Conservation (phyloP, 202 grass and related monocot genomes). For the Carex sylvatica region DNA sequence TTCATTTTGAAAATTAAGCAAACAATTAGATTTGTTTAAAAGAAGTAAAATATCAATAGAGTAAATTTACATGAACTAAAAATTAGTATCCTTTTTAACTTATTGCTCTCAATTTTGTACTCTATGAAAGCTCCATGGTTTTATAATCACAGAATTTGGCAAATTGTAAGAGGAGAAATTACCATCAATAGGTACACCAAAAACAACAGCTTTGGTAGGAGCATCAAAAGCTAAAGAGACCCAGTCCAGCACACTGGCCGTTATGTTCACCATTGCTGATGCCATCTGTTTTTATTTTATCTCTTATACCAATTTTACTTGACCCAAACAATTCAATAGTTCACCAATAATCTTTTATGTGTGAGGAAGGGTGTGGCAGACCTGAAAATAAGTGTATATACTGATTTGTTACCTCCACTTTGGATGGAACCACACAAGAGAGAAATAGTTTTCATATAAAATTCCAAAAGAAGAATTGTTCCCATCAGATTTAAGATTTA, state of each 20-base stretch:
- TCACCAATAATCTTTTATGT: background rate
- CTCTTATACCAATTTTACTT: background rate
- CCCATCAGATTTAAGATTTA: background rate
- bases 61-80: background rate
- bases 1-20: constrained; percentile 33
- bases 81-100: background rate
- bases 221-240: constrained; percentile 65
- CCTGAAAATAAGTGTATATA: constrained; percentile 7
- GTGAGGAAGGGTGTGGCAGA: background rate
- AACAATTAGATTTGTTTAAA: constrained; percentile 30
- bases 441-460: background rate
- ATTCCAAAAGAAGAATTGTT: background rate
- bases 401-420: background rate
- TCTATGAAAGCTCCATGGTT: background rate
- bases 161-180: constrained; percentile 3
- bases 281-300: constrained; percentile 31
- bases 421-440: background rate
- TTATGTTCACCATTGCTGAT: constrained; percentile 62
- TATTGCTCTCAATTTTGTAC: background rate
- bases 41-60: background rate
- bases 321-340: background rate
- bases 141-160: background rate
- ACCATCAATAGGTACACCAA: constrained; percentile 92
- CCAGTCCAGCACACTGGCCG: constrained; percentile 44
- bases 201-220: constrained; percentile 74